Evolutionary conservation across 1,284 basidiomycete species (phyloP), one percentile per base, ranked within the genome.

Genomic region (Anthracocystis setariae): DNA sequence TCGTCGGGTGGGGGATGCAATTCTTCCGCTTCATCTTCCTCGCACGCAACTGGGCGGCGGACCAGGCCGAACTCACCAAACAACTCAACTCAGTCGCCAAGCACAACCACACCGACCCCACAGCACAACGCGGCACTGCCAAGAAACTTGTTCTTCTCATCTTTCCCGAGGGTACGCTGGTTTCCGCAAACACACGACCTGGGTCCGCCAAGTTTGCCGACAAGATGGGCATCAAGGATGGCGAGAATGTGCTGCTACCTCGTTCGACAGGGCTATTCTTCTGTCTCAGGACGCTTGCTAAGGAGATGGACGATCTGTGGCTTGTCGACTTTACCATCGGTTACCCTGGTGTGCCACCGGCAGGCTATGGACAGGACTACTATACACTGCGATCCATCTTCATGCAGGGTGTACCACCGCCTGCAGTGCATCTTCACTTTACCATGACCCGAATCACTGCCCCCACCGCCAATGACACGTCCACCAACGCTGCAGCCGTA

Each of bases 221-320:
- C 17, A 80, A 80, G 53, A 58, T 61, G 46, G 76, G 74, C 15
- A 66, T 74, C 92, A 83, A 88, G 32, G 93, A 97, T 81, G 88
- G 93, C 84, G 85, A 84, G 44, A 90, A 96, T 79, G 83, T 88
- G 17, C 87, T 98, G 8, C 87, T 97, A 46, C 95, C 95, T 0
- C 88, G 94, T 46, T 92, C 93, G 24, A 96, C 93, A 0, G 95
- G 95, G 1, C 85, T 97, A 49, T 89, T 91, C 64, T 93, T 92
- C 82, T 92, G 90, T 66, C 85, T 97, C 35, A 88, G 92, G 24
- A 90, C 92, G 0, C 87, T 98, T 9, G 86, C 89, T 9, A 90
- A 91, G 18, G 87, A 90, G 50, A 87, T 95, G 40, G 90, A 90
- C 20, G 87, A 88, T 61, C 85, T 98, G 64, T 88, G 90, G 74